These are phyloP conservation scores for Arthrobotrys musiformis DNA, from an alignment of 2,329 filamentous ascomycete species.

Conservation along the genomic window DNA sequence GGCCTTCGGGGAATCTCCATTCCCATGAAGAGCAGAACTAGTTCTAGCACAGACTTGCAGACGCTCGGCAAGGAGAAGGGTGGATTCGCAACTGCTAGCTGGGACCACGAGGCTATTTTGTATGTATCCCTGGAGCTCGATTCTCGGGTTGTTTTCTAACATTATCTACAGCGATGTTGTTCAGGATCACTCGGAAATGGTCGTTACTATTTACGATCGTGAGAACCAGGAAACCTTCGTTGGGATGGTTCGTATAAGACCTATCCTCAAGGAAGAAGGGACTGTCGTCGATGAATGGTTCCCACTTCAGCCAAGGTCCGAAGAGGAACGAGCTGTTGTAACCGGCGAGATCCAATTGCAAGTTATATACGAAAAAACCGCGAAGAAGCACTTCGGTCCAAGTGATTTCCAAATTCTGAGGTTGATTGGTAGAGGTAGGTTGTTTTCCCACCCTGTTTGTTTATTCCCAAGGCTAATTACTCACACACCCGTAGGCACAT, in stretches of 20 bases:
- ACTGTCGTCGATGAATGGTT: conserved; percentile 87
- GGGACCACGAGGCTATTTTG: conserved; percentile 97
- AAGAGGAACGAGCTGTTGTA: conserved; percentile 80
- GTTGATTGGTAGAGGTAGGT: conserved; percentile 83
- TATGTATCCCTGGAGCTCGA: conserved; percentile 67
- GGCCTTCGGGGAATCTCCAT: conserved; percentile 83
- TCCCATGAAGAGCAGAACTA: conserved; percentile 95
- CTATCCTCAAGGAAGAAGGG: conserved; percentile 72
- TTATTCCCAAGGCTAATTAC: background rate
- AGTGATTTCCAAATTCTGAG: conserved; percentile 96
- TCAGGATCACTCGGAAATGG: conserved; percentile 86
- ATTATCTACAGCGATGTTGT: conserved; percentile 79
- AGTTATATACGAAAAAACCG: conserved; percentile 83
- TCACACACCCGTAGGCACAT: conserved; percentile 70
- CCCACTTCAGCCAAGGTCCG: conserved; percentile 77
- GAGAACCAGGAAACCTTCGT: conserved; percentile 87
- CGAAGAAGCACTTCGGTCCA: conserved; percentile 91
- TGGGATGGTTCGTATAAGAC: conserved; percentile 85
- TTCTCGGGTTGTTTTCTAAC: conserved; percentile 60
- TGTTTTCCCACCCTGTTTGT: background rate
- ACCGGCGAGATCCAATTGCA: conserved; percentile 88
- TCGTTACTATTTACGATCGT: conserved; percentile 92
- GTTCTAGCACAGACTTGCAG: conserved; percentile 88
- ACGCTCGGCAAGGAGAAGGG: conserved; percentile 68
- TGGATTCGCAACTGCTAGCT: conserved; percentile 82